phyloP scores from a whole-genome alignment of 768 basidiomycete genomes.

The Suillus decipiens region DNA sequence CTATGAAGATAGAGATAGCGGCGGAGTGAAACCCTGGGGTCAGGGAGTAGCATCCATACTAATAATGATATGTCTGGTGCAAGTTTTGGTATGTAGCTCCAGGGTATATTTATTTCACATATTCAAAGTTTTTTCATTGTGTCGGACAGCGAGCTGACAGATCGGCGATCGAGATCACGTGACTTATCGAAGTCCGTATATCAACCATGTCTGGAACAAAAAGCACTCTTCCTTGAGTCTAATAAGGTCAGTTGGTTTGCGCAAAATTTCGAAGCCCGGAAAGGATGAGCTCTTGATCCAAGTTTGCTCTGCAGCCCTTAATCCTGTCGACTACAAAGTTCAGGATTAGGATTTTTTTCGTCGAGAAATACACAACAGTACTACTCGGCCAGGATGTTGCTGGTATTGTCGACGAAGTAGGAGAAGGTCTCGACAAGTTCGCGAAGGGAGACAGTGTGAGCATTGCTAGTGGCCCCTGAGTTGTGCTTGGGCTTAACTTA shows the following conservation, averaged over 20 bases:
- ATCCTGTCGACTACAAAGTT: constrained; percentile 48
- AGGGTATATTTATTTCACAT: no score
- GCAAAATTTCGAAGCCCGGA: constrained; percentile 34
- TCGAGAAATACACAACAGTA: constrained; percentile 38
- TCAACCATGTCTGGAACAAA: constrained; percentile 28
- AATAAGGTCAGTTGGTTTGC: constrained; percentile 29
- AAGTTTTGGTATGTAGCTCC: no score
- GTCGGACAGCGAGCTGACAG: no score
- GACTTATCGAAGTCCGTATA: no score
- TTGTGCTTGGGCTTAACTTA: constrained; percentile 12
- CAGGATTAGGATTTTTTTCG: constrained; percentile 15
- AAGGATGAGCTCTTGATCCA: constrained; percentile 44
- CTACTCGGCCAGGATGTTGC: constrained; percentile 39
- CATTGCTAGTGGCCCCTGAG: not conserved
- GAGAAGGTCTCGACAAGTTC: constrained; percentile 36
- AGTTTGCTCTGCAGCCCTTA: constrained; percentile 41
- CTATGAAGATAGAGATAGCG: no score
- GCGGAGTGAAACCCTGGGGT: no score
- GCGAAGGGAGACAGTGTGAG: constrained; percentile 45
- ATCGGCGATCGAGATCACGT: no score
- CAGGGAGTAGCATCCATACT: no score
- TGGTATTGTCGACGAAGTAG: constrained; percentile 41
- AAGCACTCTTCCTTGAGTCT: constrained; percentile 29
- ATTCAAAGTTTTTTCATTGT: no score
- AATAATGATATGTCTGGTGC: no score